These are phyloP conservation scores for Fusarium longipes DNA, from an alignment of 2,329 filamentous ascomycete species.

Conservation along the genomic window DNA sequence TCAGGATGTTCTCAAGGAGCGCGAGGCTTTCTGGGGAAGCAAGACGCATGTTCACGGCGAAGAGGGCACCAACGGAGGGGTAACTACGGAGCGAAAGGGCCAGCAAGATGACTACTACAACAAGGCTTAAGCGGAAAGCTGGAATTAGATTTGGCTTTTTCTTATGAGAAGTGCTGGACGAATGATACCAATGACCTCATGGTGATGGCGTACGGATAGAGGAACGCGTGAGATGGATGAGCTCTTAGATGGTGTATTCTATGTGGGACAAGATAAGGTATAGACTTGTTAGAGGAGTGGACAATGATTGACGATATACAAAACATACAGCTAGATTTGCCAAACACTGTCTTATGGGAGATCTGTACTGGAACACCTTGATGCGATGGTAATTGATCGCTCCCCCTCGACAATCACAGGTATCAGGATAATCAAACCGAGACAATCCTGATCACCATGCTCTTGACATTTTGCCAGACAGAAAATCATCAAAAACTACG, in stretches of 20 bases:
- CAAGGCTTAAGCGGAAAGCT: constrained; percentile 30
- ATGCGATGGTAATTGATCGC: constrained; percentile 2
- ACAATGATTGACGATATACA: constrained; percentile 12
- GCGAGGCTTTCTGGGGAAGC: constrained; percentile 76
- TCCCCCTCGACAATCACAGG: neutral
- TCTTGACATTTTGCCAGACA: neutral
- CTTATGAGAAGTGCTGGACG: neutral
- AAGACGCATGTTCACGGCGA: constrained; percentile 62
- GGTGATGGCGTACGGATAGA: constrained; percentile 15
- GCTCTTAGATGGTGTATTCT: constrained; percentile 11
- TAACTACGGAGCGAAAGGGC: constrained; percentile 51
- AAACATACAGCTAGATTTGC: neutral
- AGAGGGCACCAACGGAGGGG: constrained; percentile 53
- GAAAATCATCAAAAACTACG: neutral
- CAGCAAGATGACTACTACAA: constrained; percentile 65
- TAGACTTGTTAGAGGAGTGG: constrained; percentile 14
- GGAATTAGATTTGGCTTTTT: neutral
- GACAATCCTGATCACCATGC: neutral
- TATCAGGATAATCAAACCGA: constrained; percentile 11
- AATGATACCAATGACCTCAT: constrained; percentile 32
- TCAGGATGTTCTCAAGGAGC: constrained; percentile 78
- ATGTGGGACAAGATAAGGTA: constrained; percentile 11
- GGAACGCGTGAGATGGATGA: neutral
- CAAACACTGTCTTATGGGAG: neutral
- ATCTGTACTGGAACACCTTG: neutral